phyloP scores from a whole-genome alignment of 208 protist genomes.

The Leptomonas pyrrhocoris region DNA sequence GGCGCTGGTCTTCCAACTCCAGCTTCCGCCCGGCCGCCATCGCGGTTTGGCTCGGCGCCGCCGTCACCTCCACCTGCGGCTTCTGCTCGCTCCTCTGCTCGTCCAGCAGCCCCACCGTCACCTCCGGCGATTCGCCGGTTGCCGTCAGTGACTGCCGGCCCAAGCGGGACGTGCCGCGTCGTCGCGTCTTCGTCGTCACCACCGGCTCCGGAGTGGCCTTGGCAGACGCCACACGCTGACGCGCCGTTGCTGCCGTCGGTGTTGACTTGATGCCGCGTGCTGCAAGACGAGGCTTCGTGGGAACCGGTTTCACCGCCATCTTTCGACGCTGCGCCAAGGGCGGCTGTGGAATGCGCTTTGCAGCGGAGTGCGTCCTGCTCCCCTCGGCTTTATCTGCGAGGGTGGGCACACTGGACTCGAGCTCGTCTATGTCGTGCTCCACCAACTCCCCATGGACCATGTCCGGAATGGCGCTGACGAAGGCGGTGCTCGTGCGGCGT shows the following conservation, averaged over 20 bases:
- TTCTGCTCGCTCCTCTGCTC: constrained; percentile 16
- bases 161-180: constrained; percentile 21
- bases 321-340: constrained; percentile 16
- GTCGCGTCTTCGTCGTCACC: constrained; percentile 27
- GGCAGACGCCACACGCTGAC: background rate
- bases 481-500: constrained; percentile 36
- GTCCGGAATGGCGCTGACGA: constrained; percentile 50
- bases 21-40: constrained; percentile 10
- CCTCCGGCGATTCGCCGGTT: constrained; percentile 28
- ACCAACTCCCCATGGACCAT: constrained; percentile 45
- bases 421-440: constrained; percentile 39
- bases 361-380: background rate
- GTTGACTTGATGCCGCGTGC: constrained; percentile 10
- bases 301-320: constrained; percentile 9
- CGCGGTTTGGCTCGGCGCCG: constrained; percentile 1
- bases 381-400: background rate
- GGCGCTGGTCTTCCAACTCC: constrained; percentile 18
- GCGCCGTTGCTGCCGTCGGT: background rate
- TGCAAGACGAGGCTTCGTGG: constrained; percentile 14
- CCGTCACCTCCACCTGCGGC: constrained; percentile 3
- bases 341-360: constrained; percentile 6
- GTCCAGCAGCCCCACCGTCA: constrained; percentile 37
- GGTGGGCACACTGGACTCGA: background rate
- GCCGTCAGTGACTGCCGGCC: constrained; percentile 22
- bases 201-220: constrained; percentile 12